phyloP scores from a whole-genome alignment of 148 eudicot species.

The Heliamphora exappendiculata region DNA sequence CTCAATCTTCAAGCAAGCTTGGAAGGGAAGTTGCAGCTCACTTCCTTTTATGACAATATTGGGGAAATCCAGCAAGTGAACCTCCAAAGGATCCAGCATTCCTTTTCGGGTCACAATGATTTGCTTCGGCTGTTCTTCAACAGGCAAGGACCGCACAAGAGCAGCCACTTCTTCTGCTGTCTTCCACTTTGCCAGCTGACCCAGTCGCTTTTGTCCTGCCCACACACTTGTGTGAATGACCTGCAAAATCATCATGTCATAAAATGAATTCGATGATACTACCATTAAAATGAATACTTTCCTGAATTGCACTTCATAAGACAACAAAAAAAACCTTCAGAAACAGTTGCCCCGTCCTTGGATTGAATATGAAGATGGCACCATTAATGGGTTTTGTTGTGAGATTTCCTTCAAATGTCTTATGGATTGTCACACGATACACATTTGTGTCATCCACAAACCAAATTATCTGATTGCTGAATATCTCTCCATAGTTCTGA shows the following conservation, averaged over 20 bases:
- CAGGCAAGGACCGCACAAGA: slow-evolving; percentile 91
- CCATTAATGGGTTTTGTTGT: slow-evolving; percentile 99
- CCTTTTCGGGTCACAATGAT: slow-evolving; percentile 98
- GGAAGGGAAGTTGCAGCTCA: slow-evolving; percentile 98
- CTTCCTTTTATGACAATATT: slow-evolving; percentile 99
- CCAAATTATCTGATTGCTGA: slow-evolving; percentile 98
- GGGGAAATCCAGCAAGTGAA: slow-evolving; percentile 93
- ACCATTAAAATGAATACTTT: background rate
- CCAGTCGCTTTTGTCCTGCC: slow-evolving; percentile 99
- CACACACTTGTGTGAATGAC: slow-evolving; percentile 98
- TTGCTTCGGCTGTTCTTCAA: slow-evolving; percentile 97
- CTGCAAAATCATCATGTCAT: slow-evolving; percentile 32
- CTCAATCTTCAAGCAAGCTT: slow-evolving; percentile 98
- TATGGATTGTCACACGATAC: slow-evolving; percentile 95
- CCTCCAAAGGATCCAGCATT: slow-evolving; percentile 98
- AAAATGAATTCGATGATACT: background rate
- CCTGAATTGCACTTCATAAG: background rate
- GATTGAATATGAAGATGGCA: slow-evolving; percentile 95
- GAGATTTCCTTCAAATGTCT: slow-evolving; percentile 97
- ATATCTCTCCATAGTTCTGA: slow-evolving; percentile 96
- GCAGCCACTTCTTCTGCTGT: slow-evolving; percentile 99
- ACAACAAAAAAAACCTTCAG: slow-evolving; percentile 53
- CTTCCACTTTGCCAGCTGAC: slow-evolving; percentile 99
- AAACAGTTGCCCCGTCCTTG: slow-evolving; percentile 92
- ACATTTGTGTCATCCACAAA: slow-evolving; percentile 99